A percentile compares a stretch with the other conserved stretches of the same genome.
Evolutionary conservation across 352 stramenopile genomes (phyloP).

Genomic region (Pythium scleroteichum): DNA sequence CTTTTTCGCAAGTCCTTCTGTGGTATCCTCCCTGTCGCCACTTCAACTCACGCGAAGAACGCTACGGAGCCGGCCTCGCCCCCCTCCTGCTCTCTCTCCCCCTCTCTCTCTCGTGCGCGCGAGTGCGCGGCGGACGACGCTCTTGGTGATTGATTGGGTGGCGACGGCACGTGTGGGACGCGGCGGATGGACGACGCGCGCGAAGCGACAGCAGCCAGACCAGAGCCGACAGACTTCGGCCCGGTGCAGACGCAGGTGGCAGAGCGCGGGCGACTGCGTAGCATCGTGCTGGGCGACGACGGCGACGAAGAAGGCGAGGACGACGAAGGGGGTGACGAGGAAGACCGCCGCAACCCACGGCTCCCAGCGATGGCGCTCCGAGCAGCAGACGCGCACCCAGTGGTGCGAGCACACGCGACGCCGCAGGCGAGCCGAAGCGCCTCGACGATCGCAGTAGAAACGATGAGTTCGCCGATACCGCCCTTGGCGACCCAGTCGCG

Average conservation of each 20-base stretch:
- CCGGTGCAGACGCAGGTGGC: not conserved
- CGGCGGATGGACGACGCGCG: slow-evolving; percentile 18
- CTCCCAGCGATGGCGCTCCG: slow-evolving; percentile 3
- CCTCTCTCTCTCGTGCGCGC: not conserved
- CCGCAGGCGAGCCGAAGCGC: slow-evolving; percentile 14
- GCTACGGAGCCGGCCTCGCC: not conserved
- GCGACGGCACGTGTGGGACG: slow-evolving; percentile 22
- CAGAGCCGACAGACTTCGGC: slow-evolving; percentile 9
- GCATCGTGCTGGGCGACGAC: slow-evolving; percentile 22
- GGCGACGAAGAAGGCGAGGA: slow-evolving; percentile 24
- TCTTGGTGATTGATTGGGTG: too few relatives aligned
- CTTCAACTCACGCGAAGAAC: slow-evolving; percentile 25
- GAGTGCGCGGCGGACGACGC: too few relatives aligned
- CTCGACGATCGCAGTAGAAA: slow-evolving; percentile 5
- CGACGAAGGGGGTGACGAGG: slow-evolving; percentile 18
- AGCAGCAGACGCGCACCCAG: not conserved
- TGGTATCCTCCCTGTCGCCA: slow-evolving; percentile 21
- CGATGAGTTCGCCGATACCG: slow-evolving; percentile 7
- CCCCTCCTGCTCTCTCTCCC: not conserved
- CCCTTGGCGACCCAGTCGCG: not conserved
- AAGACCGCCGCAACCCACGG: not conserved
- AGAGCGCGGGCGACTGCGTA: slow-evolving; percentile 6
- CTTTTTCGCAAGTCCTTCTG: not conserved
- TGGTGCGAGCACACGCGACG: slow-evolving; percentile 1
- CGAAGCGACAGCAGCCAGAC: slow-evolving; percentile 17